These are phyloP conservation scores for Psidium friedrichsthalianum DNA, from an alignment of 345 rosid species.

Conservation along the genomic window DNA sequence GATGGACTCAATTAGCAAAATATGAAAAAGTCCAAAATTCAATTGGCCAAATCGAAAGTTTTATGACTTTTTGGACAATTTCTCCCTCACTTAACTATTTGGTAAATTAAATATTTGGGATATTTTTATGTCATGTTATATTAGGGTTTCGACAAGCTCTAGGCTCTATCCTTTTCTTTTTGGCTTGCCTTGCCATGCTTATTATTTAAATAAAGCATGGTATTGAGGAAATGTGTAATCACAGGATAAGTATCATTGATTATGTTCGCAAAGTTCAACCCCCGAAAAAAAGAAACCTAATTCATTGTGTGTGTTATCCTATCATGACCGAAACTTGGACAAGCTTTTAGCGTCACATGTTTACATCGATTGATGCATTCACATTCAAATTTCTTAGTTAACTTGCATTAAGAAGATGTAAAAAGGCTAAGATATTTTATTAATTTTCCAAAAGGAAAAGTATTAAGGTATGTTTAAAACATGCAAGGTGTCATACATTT, in stretches of 20 bases:
- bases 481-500: not conserved
- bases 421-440: not conserved
- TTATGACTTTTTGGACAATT: too few relatives aligned
- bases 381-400: not conserved
- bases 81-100: too few relatives aligned
- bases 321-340: not conserved
- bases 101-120: too few relatives aligned
- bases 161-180: not conserved
- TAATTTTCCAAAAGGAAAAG: not conserved
- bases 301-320: not conserved
- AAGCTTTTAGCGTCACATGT: not conserved
- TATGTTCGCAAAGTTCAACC: accelerated
- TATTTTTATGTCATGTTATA: too few relatives aligned
- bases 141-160: not conserved
- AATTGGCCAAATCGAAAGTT: too few relatives aligned
- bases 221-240: not conserved
- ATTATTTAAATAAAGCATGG: not conserved
- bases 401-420: not conserved
- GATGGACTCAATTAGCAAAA: too few relatives aligned
- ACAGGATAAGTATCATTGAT: not conserved
- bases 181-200: not conserved
- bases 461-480: not conserved
- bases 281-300: not conserved
- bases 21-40: too few relatives aligned
- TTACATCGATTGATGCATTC: not conserved